Evolutionary conservation across 345 rosid species (phyloP), one percentile per base, ranked within the genome.

Genomic region (Ricinus communis): DNA sequence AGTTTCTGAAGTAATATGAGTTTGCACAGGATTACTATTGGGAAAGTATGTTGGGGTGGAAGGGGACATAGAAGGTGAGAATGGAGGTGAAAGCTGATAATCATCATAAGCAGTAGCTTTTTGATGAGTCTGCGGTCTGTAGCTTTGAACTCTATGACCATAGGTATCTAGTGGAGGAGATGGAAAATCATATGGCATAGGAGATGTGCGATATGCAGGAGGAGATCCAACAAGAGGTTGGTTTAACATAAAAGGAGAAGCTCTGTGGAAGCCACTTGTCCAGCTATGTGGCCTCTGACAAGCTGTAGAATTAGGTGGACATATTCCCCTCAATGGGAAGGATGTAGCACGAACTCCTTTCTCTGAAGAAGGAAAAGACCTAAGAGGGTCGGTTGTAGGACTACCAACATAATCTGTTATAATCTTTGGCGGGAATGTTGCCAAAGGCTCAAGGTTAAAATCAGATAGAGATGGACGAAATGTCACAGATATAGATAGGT

Each of bases 31-130:
- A 82, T 80, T 82, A 66, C 77, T 65, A 41, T 80, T 76, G 19
- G 76, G 62, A 24, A 83, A 54, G 78, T 82, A 82, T 61, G 84
- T 81, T 10, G 91, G 90, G 2, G 89, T 84, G 56, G 96, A 87
- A 43, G 90, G 90, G 63, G 92, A 90, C 74, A 89, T 76, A 13
- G 83, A 87, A 5, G 96, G 84, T 0, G 98, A 93, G 76, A 87
- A 93, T 52, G 98, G 96, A 65, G 98, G 98, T 7, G 98, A 93
- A 66, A 87, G 83, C 83, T 89, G 92, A 79, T 85, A 90, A 65
- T 75, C 90, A 71, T 91, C 96, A 82, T 76, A 72, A 77, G 72
- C 58, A 25, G 40, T 65, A 73, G 67, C 36, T 65, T 68, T 82
- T 58, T 78, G 87, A 72, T 68, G 78, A 47, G 78, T 46, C 33